Conservation (phyloP, 768 basidiomycete species). For the Hygrocybe coccinea region DNA sequence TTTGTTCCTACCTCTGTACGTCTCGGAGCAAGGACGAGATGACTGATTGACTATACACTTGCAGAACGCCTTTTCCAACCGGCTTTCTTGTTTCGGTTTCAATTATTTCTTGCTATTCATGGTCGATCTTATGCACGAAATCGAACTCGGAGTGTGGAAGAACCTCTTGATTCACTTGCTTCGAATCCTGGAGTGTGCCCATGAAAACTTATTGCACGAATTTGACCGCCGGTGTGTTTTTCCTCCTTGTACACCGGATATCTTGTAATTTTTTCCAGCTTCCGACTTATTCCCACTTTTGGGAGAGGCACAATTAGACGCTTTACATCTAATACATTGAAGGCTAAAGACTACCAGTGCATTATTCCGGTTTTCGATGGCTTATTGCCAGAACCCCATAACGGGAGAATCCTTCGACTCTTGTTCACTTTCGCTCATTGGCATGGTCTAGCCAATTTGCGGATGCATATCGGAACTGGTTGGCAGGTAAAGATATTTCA, state of each 20-base stretch:
- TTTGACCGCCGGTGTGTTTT: conserved; percentile 17
- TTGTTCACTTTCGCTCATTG: neutral
- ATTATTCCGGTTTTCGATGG: conserved; percentile 5
- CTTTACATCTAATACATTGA: conserved; percentile 24
- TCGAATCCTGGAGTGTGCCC: conserved; percentile 5
- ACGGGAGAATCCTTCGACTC: neutral
- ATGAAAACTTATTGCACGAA: conserved; percentile 9
- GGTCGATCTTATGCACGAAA: conserved; percentile 2
- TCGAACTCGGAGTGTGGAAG: conserved; percentile 2
- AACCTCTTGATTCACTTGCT: conserved; percentile 3
- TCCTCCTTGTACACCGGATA: neutral
- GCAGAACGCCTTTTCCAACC: conserved; percentile 6
- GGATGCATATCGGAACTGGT: conserved; percentile 66
- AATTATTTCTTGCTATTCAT: conserved; percentile 3
- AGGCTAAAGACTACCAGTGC: neutral
- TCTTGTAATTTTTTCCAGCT: conserved; percentile 15
- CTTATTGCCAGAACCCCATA: conserved; percentile 4
- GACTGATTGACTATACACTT: neutral
- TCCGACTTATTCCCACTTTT: conserved; percentile 22
- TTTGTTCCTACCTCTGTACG: conserved; percentile 7
- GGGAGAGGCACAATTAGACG: conserved; percentile 24
- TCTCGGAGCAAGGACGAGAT: neutral
- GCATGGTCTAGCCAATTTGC: conserved; percentile 5
- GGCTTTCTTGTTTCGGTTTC: neutral
- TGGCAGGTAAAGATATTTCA: conserved; percentile 73